Conservation (phyloP, 768 basidiomycete genomes). For the Hemileccinum impolitum region DNA sequence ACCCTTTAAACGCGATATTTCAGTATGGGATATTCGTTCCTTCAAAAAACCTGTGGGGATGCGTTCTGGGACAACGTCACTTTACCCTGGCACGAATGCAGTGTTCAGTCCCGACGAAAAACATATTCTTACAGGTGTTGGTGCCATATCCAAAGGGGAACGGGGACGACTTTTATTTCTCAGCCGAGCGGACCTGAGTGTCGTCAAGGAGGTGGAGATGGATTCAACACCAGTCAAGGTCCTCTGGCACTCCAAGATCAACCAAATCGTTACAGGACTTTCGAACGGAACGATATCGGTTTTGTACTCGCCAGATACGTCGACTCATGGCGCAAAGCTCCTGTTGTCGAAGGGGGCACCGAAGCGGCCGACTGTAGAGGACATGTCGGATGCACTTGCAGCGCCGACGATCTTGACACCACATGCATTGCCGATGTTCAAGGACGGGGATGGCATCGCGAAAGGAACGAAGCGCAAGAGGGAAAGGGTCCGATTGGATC, state of each 20-base stretch:
- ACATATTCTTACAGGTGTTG: constrained; percentile 80
- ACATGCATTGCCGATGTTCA: constrained; percentile 89
- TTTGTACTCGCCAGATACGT: constrained; percentile 88
- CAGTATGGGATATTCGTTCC: constrained; percentile 92
- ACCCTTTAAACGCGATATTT: constrained; percentile 2
- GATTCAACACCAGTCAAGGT: constrained; percentile 86
- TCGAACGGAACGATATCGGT: constrained; percentile 87
- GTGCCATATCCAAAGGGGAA: constrained; percentile 61
- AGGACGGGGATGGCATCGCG: constrained; percentile 67
- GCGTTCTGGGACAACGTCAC: constrained; percentile 60
- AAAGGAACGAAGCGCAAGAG: constrained; percentile 82
- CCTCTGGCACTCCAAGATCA: constrained; percentile 95
- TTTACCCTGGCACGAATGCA: constrained; percentile 92
- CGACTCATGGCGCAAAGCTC: constrained; percentile 89
- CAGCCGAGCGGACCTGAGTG: constrained; percentile 63
- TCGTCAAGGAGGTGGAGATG: constrained; percentile 63
- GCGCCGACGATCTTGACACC: constrained; percentile 91
- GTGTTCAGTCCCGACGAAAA: constrained; percentile 95
- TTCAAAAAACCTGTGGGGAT: constrained; percentile 86
- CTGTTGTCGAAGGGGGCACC: constrained; percentile 84
- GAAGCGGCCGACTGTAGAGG: constrained; percentile 77
- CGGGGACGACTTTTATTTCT: constrained; percentile 74
- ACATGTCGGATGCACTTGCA: constrained; percentile 82
- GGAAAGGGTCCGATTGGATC: constrained; percentile 86
- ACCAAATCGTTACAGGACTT: constrained; percentile 87